Evolutionary conservation across 495 filamentous ascomycete species (phyloP), one percentile per base, ranked within the genome.

Genomic region (Entonaema liquescens): DNA sequence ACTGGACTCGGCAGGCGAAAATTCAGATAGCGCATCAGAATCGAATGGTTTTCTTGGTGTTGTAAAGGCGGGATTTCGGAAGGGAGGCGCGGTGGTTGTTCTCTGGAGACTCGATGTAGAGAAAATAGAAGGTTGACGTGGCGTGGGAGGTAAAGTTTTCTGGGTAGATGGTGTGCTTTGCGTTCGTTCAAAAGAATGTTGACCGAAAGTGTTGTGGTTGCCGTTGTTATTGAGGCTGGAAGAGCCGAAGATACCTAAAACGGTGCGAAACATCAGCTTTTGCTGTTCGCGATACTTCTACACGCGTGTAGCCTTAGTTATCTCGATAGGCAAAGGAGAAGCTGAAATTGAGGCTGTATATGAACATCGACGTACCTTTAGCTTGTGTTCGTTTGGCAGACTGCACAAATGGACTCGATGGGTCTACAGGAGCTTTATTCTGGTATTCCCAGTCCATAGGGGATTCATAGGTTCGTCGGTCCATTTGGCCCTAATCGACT

Each of bases 1-100:
- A 7, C 93, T 94, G 0, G 91, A 90, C 74, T 97, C 95, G n/a
- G 90, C 88, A 50, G 90, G 90, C 2, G 93, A 95, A 29, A 81
- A 80, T 29, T 85, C 83, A 8, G 92, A 91, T 68, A 90, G 88
- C 5, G 78, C 72, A 58, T 91, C 89, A 21, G 88, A 77, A 13
- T 92, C 89, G 62, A 85, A 76, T 0, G 84, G 83, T 73, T 91
- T 95, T 42, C 92, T 91, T 2, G 93, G 93, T 6, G 91, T 97
- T 28, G 86, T 93, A 74, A 95, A 97, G 9, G 89, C 87, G 3
- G 88, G 83, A 74, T 89, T 90, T 58, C 86, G 87, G 70, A 92
- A 93, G 15, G 82, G 76, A 2, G 83, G 78, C 0, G 81, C 85
- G 0, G 79, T 74, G 2, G 79, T 75, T n/a, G 70, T 71, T 58